phyloP scores from a whole-genome alignment of 2,329 filamentous ascomycete species.

The Aspergillus caelatus region DNA sequence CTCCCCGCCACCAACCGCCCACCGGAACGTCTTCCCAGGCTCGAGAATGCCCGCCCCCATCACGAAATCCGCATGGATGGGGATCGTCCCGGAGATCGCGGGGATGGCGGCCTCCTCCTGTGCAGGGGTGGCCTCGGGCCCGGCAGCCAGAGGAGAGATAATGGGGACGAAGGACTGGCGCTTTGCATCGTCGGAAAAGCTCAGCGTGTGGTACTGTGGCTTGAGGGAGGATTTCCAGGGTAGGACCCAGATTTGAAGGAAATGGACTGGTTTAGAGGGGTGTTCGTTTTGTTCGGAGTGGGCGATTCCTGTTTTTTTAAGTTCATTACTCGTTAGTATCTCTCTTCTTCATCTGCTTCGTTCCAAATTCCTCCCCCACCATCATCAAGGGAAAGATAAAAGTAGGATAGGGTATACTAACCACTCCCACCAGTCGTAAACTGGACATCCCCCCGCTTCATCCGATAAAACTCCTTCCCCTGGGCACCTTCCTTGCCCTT shows the following conservation, averaged over 20 bases:
- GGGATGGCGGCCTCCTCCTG: slow-evolving; percentile 69
- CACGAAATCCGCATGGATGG: slow-evolving; percentile 80
- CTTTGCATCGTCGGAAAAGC: slow-evolving; percentile 75
- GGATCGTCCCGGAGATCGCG: slow-evolving; percentile 68
- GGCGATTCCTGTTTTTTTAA: slow-evolving; percentile 58
- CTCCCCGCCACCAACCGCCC: slow-evolving; percentile 65
- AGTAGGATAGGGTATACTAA: slow-evolving; percentile 29
- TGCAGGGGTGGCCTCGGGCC: slow-evolving; percentile 61
- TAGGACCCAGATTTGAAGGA: slow-evolving; percentile 85
- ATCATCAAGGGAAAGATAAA: neutral
- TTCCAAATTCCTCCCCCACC: too few species aligned
- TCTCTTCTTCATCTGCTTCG: too few species aligned
- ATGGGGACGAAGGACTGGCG: slow-evolving; percentile 71
- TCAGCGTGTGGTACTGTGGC: slow-evolving; percentile 75
- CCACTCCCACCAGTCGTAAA: slow-evolving; percentile 86
- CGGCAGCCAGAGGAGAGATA: slow-evolving; percentile 72
- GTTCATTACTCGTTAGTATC: slow-evolving; percentile 1
- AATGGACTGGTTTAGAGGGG: slow-evolving; percentile 71
- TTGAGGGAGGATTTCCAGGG: slow-evolving; percentile 73
- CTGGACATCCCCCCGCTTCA: slow-evolving; percentile 81
- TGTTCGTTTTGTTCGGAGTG: slow-evolving; percentile 80
- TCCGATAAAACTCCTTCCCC: slow-evolving; percentile 66
- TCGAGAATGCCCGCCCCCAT: slow-evolving; percentile 78
- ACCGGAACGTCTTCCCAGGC: slow-evolving; percentile 67
- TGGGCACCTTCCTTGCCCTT: slow-evolving; percentile 65